A percentile compares a stretch with the other conserved stretches of the same genome.
Evolutionary conservation across 2,329 filamentous ascomycete species (phyloP).

Genomic region (Polytolypa hystricis): DNA sequence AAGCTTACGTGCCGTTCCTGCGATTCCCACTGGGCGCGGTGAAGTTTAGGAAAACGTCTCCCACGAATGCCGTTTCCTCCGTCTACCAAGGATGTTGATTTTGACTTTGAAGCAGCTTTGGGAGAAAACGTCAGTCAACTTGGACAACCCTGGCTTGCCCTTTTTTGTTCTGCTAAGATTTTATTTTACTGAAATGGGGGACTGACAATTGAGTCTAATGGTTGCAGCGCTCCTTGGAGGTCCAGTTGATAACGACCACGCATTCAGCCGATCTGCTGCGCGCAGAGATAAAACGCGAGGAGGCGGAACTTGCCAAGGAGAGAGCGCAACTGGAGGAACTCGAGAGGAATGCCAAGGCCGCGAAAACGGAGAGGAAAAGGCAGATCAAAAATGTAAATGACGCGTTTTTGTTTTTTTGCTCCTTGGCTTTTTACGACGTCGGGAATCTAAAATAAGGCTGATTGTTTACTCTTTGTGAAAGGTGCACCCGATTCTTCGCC

Average conservation of each 20-base stretch:
- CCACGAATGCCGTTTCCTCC: conserved; percentile 38
- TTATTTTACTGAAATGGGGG: neutral
- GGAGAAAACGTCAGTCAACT: conserved; percentile 29
- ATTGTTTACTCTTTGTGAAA: no score
- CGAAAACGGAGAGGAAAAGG: conserved; percentile 27
- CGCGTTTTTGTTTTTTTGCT: conserved; percentile 1
- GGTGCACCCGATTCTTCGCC: conserved; percentile 31
- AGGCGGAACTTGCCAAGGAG: conserved; percentile 31
- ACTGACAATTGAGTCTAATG: conserved; percentile 11
- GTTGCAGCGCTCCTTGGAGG: conserved; percentile 25
- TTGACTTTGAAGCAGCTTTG: conserved; percentile 34
- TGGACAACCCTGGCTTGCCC: neutral
- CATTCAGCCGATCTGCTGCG: conserved; percentile 31
- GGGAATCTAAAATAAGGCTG: no score
- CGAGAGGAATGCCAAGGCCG: conserved; percentile 32
- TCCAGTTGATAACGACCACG: conserved; percentile 28
- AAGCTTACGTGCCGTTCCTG: neutral
- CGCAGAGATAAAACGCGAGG: conserved; percentile 32
- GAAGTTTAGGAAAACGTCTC: conserved; percentile 29
- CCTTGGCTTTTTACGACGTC: no score
- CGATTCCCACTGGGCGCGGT: neutral
- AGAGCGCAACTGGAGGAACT: conserved; percentile 30
- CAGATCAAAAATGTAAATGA: conserved; percentile 33
- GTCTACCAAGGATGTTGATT: conserved; percentile 29
- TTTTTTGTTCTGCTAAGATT: neutral